A percentile compares a stretch with the other conserved stretches of the same genome.
These are phyloP conservation scores for Collybia sp. DNA, from an alignment of 768 basidiomycete species.

Conservation along the genomic window DNA sequence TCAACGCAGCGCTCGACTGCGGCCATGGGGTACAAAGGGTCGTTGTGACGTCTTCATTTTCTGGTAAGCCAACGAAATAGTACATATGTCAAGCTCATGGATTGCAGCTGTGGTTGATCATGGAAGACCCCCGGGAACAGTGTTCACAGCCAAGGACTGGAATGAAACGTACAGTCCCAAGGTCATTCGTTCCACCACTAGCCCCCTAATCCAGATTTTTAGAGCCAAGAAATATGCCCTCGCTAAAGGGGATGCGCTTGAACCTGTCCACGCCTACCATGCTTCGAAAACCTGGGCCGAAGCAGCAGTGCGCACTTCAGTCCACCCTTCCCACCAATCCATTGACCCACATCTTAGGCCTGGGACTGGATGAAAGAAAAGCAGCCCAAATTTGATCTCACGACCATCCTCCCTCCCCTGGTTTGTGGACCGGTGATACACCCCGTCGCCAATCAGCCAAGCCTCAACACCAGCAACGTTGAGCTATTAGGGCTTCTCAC, in stretches of 20 bases:
- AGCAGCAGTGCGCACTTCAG: background rate
- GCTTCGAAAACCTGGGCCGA: background rate
- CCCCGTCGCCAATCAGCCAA: background rate
- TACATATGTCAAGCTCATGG: too few species aligned
- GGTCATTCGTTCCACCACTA: background rate
- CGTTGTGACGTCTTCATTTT: constrained; percentile 3
- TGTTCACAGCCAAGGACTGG: constrained; percentile 4
- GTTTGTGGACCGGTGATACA: constrained; percentile 1
- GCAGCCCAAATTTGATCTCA: background rate
- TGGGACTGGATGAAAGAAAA: constrained; percentile 1
- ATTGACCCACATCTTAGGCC: background rate
- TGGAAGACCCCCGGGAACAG: background rate
- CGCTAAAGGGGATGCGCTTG: background rate
- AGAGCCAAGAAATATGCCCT: background rate
- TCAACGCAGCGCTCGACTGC: background rate
- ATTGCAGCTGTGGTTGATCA: background rate
- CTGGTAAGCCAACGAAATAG: background rate
- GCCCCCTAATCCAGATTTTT: background rate
- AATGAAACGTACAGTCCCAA: background rate
- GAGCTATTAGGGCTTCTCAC: background rate
- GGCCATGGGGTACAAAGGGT: background rate
- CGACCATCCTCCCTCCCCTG: background rate
- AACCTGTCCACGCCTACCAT: background rate
- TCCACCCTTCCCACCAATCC: background rate
- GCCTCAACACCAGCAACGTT: background rate